Percentiles rank a stretch among this genome's conserved stretches.
phyloP scores from a whole-genome alignment of 495 filamentous ascomycete species.

The Pyrenula aspistea region DNA sequence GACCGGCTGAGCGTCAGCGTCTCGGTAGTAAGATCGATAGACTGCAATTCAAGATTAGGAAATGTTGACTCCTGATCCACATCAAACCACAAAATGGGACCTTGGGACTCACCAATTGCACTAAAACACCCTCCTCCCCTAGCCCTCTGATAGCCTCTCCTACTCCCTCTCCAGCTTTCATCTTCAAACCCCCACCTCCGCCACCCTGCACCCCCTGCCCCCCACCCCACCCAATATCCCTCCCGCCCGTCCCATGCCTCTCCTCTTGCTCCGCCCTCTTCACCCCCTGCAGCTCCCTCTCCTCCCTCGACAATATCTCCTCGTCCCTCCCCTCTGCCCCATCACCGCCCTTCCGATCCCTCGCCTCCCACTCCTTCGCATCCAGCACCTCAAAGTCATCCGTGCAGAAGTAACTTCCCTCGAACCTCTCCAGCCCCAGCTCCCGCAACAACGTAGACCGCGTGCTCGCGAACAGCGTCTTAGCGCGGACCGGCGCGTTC shows the following conservation, averaged over 20 bases:
- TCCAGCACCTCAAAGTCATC: slow-evolving; percentile 56
- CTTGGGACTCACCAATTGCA: slow-evolving; percentile 60
- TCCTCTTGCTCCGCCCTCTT: slow-evolving; percentile 71
- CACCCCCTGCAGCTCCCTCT: slow-evolving; percentile 64
- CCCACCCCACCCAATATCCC: slow-evolving; percentile 25
- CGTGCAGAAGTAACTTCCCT: slow-evolving; percentile 64
- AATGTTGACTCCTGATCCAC: slow-evolving; percentile 1
- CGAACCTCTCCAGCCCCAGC: slow-evolving; percentile 80
- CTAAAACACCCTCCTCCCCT: slow-evolving; percentile 41
- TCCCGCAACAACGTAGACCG: slow-evolving; percentile 73
- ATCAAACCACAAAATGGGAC: slow-evolving; percentile 4
- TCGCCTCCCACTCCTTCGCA: slow-evolving; percentile 59
- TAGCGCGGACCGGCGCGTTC: slow-evolving; percentile 78
- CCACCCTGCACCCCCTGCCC: slow-evolving; percentile 57
- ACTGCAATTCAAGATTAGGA: slow-evolving; percentile 16
- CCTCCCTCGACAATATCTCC: slow-evolving; percentile 81
- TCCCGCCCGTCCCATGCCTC: slow-evolving; percentile 49
- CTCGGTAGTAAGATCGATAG: slow-evolving; percentile 59
- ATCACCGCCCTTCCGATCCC: slow-evolving; percentile 37
- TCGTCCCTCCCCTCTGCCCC: slow-evolving; percentile 19
- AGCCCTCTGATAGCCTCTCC: slow-evolving; percentile 51
- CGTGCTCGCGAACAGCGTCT: slow-evolving; percentile 91
- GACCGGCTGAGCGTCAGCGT: slow-evolving; percentile 59
- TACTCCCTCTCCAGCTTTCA: slow-evolving; percentile 59
- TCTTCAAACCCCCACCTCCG: slow-evolving; percentile 41